Conservation (phyloP, 495 filamentous ascomycete genomes). For the Aeminium ludgeri region DNA sequence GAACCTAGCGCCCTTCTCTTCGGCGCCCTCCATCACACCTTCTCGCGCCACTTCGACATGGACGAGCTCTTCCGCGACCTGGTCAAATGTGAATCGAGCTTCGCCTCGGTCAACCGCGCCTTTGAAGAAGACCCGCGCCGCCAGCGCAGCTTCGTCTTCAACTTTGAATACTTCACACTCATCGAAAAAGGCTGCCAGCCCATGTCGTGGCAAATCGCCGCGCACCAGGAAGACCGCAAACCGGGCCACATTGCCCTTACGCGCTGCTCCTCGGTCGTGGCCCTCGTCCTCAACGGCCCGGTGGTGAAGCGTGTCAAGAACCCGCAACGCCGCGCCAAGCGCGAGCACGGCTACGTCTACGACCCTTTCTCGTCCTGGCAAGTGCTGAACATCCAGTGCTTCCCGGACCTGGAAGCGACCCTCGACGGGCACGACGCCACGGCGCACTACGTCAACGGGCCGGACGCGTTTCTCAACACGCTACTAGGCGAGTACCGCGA, state of each 20-base stretch:
- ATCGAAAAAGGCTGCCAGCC: constrained; percentile 24
- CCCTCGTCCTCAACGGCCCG: constrained; percentile 30
- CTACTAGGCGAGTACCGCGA: constrained; percentile 35
- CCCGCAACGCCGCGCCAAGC: constrained; percentile 21
- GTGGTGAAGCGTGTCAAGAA: constrained; percentile 23
- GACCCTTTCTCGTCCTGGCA: constrained; percentile 36
- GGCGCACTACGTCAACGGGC: constrained; percentile 34
- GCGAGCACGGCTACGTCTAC: constrained; percentile 28
- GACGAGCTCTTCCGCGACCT: constrained; percentile 34
- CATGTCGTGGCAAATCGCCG: constrained; percentile 34
- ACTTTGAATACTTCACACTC: constrained; percentile 37
- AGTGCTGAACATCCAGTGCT: constrained; percentile 34
- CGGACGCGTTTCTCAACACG: constrained; percentile 35
- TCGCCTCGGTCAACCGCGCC: constrained; percentile 26
- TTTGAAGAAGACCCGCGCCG: constrained; percentile 24
- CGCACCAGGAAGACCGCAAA: constrained; percentile 20
- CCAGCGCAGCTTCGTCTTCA: constrained; percentile 35
- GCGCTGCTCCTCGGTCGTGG: constrained; percentile 33
- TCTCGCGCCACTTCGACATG: constrained; percentile 34
- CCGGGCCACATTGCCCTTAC: constrained; percentile 32
- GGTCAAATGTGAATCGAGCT: constrained; percentile 22
- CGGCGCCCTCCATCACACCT: constrained; percentile 33
- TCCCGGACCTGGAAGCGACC: constrained; percentile 34
- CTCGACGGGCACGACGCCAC: constrained; percentile 31
- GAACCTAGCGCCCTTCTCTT: constrained; percentile 37